Percentiles rank a stretch among this genome's conserved stretches.
Evolutionary conservation across 371 early-diverging fungal genomes (phyloP).

Genomic region (Enterocytospora artemiae): DNA sequence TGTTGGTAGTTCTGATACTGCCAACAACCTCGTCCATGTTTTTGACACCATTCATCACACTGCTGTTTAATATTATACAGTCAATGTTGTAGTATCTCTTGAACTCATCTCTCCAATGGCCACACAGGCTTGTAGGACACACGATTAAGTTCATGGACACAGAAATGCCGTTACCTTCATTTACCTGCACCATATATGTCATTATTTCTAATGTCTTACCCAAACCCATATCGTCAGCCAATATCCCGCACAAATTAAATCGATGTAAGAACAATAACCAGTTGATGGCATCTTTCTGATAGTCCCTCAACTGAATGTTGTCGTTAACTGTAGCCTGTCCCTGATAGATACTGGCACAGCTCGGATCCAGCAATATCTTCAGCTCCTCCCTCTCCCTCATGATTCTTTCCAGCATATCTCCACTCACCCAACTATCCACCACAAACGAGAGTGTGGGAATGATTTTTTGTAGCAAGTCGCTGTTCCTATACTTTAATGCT

Average conservation of each 20-base stretch:
- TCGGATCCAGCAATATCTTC: constrained; percentile 21
- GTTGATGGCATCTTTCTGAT: constrained; percentile 55
- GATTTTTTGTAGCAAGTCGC: constrained; percentile 10
- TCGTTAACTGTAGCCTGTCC: constrained; percentile 15
- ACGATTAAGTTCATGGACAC: constrained; percentile 67
- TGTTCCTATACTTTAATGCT: constrained; percentile 8
- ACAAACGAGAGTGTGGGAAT: constrained; percentile 24
- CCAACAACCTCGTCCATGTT: neutral
- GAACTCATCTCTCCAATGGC: constrained; percentile 93
- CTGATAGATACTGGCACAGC: constrained; percentile 24
- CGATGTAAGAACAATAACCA: constrained; percentile 56
- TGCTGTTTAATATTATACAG: constrained; percentile 3
- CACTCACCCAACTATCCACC: constrained; percentile 17
- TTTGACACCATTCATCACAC: constrained; percentile 14
- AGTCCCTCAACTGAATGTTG: constrained; percentile 45
- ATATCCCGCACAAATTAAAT: constrained; percentile 53
- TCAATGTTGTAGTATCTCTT: constrained; percentile 35
- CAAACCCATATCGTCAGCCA: constrained; percentile 70
- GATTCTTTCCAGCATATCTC: constrained; percentile 29
- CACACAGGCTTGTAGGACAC: constrained; percentile 84
- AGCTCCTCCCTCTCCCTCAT: constrained; percentile 19
- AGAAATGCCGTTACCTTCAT: constrained; percentile 4
- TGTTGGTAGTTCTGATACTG: neutral
- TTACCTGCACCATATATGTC: constrained; percentile 40
- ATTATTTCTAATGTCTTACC: constrained; percentile 83